A percentile compares a stretch with the other conserved stretches of the same genome.
Conservation (phyloP, 163 green algal species). For the Scenedesmus sp. region DNA sequence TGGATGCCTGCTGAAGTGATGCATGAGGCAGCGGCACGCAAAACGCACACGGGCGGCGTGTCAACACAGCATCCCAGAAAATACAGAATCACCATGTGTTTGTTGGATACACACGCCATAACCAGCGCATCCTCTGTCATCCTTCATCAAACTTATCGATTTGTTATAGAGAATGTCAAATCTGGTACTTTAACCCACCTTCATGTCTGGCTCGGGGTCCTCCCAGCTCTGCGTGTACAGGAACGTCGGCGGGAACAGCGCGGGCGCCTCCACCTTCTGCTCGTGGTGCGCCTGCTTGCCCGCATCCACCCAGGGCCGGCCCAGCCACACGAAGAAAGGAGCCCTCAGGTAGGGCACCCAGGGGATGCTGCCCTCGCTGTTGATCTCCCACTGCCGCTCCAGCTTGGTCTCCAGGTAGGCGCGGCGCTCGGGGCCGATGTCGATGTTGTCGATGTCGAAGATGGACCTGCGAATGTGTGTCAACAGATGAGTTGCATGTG, state of each 20-base stretch:
- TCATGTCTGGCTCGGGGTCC: constrained; percentile 94
- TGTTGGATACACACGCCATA: no score
- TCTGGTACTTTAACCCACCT: constrained; percentile 59
- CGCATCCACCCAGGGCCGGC: constrained; percentile 56
- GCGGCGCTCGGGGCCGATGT: constrained; percentile 96
- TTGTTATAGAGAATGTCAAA: neutral
- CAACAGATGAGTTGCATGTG: neutral
- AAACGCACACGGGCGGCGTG: no score
- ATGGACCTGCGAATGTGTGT: constrained; percentile 74
- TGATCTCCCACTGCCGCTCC: constrained; percentile 90
- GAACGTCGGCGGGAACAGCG: constrained; percentile 97
- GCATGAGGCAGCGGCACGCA: no score
- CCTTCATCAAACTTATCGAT: no score
- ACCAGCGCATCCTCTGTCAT: no score
- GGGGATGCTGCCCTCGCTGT: constrained; percentile 91
- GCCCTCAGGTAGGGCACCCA: constrained; percentile 87
- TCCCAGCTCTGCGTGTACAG: constrained; percentile 99
- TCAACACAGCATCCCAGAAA: no score
- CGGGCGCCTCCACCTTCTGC: constrained; percentile 84
- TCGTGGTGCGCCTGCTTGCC: constrained; percentile 58
- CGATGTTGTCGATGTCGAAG: constrained; percentile 98
- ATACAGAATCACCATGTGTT: no score
- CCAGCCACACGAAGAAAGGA: constrained; percentile 94
- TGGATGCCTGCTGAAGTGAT: no score
- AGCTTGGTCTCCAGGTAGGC: constrained; percentile 96